Percentiles rank a stretch among this genome's conserved stretches.
phyloP scores from a whole-genome alignment of 306 rosid genomes.

The Psophocarpus tetragonolobus region DNA sequence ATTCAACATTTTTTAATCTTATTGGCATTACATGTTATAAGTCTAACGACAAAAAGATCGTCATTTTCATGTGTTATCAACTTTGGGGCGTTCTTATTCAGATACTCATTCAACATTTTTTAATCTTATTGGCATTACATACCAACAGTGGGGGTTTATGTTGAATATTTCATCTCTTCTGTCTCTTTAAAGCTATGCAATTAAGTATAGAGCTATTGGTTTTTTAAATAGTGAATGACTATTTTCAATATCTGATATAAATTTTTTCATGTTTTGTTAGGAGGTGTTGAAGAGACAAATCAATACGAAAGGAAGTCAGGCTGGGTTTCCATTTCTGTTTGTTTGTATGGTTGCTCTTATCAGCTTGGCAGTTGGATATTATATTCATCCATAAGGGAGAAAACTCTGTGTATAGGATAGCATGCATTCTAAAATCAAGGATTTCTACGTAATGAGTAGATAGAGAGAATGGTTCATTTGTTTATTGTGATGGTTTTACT shows the following conservation, averaged over 20 bases:
- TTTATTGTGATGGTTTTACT: constrained; percentile 41
- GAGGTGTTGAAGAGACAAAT: constrained; percentile 60
- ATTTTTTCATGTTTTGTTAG: constrained; percentile 46
- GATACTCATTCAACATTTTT: background rate
- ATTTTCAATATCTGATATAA: constrained; percentile 8
- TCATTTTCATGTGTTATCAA: background rate
- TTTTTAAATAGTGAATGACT: background rate
- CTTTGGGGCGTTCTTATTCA: background rate
- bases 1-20: constrained; percentile 3
- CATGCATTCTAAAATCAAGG: constrained; percentile 5
- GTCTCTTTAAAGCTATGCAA: constrained; percentile 22
- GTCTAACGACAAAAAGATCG: background rate
- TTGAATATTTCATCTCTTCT: constrained; percentile 13
- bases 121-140: constrained; percentile 6
- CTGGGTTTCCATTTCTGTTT: constrained; percentile 77
- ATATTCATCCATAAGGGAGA: constrained; percentile 55
- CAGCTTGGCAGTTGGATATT: constrained; percentile 70
- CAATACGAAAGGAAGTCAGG: constrained; percentile 42
- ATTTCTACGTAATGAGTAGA: constrained; percentile 27
- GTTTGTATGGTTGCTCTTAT: constrained; percentile 72
- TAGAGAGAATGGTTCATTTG: constrained; percentile 42
- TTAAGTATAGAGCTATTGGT: constrained; percentile 24
- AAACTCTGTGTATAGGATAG: constrained; percentile 15
- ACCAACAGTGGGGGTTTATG: background rate
- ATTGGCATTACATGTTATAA: background rate